Conservation (phyloP, 1,284 basidiomycete species). For the Leccinum fallax region DNA sequence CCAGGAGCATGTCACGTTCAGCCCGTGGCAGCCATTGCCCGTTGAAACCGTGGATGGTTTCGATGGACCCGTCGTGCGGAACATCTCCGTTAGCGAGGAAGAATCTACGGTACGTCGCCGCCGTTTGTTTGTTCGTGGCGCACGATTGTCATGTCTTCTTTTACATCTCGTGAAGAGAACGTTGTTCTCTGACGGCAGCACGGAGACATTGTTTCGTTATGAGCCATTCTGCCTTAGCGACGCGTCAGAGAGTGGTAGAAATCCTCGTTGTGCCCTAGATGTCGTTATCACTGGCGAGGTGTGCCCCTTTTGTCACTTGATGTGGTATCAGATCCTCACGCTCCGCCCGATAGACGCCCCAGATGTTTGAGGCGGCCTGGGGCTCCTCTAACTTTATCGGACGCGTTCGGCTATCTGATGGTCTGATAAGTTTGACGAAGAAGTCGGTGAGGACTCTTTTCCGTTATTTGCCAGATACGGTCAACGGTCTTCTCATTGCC, state of each 20-base stretch:
- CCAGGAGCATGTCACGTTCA: conserved; percentile 34
- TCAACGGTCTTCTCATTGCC: conserved; percentile 2
- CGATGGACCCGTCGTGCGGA: conserved; percentile 29
- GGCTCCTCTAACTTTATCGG: conserved; percentile 46
- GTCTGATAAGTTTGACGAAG: conserved; percentile 46
- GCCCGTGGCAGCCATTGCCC: conserved; percentile 37
- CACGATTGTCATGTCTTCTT: conserved; percentile 28
- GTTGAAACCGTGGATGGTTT: conserved; percentile 25
- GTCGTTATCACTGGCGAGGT: conserved; percentile 41
- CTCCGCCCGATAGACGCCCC: conserved; percentile 31
- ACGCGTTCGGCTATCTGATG: conserved; percentile 53
- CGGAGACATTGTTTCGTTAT: conserved; percentile 32
- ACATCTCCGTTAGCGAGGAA: conserved; percentile 26
- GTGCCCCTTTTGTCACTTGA: conserved; percentile 18
- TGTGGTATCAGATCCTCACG: conserved; percentile 29
- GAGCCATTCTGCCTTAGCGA: conserved; percentile 36
- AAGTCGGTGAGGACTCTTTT: conserved; percentile 32
- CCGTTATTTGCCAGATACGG: not conserved
- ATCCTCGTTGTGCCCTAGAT: conserved; percentile 35
- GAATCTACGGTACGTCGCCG: conserved; percentile 27
- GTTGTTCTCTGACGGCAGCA: conserved; percentile 34
- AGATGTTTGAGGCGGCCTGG: conserved; percentile 36
- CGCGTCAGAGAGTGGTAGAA: conserved; percentile 30
- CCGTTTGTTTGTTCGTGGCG: conserved; percentile 2
- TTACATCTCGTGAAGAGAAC: conserved; percentile 20